Base-by-base conservation (phyloP, 2,329 filamentous ascomycete species). In the Colletotrichum euphorbiae region DNA sequence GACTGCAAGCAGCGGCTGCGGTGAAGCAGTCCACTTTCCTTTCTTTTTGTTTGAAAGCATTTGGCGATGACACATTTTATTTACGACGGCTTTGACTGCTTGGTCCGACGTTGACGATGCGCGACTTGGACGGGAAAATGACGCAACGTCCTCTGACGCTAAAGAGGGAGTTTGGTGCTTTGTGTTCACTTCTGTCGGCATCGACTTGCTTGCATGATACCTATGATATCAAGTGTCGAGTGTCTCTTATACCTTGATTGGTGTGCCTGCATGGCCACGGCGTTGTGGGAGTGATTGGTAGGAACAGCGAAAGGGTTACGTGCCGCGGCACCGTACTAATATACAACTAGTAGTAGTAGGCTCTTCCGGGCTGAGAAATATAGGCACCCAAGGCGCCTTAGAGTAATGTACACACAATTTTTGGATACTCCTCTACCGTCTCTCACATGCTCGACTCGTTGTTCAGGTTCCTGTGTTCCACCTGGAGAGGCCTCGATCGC, bases 1-100 rank as follows among this genome's bases (percentile, higher is more conserved):
- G 93, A 97, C 79, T 87, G 91, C 74, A 93, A 96, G 82, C 75
- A 86, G 62, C 88, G 89, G 56, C 82, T 97, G 76, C 86, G 89
- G 78, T 94, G 88, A 76, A 74, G 50, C 3, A 17, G 24, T 24
- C 3, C 4, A 4, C 24, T 33, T 2, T 8, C 19, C 17, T 42
- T 3, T 31, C 31, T 13, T 19, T 6, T 9, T 50, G 12, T 15
- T n/a, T 19, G 19, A 48, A 36, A 40, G 43, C 45, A 11, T 38
- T 62, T 36, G 31, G 31, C 21, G 40, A 50, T 11, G 38, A 45
- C 21, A 55, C 57, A 52, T 40, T n/a, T 24, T 55, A 56, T 28
- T 4, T 4, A 63, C 54, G 57, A 67, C 46, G 13, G 9, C 28
- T 58, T 42, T 19, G 43, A 46, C 43, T 21, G 15, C 38, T 46